Conservation (phyloP, 78 protist species). For the Cyanophora paradoxa region DNA sequence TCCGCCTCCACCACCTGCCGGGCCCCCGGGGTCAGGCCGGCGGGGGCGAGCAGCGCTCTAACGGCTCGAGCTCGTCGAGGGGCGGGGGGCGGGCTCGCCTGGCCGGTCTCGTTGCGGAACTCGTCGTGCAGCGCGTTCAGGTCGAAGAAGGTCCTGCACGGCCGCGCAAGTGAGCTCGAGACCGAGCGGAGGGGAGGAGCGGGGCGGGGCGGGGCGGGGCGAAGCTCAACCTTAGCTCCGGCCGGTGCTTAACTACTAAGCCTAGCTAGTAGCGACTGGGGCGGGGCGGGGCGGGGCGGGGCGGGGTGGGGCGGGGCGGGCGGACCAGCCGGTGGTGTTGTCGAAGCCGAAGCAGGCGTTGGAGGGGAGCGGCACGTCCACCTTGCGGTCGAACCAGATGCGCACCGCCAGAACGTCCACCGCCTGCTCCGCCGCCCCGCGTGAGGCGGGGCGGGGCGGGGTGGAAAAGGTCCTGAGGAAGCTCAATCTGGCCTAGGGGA, state of each 20-base stretch:
- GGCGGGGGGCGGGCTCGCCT: background rate
- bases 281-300: no score
- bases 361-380: no score
- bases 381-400: conserved; percentile 1
- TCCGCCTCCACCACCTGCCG: conserved; percentile 10
- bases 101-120: background rate
- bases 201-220: no score
- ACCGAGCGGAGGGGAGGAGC: no score
- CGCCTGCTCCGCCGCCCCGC: background rate
- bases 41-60: background rate
- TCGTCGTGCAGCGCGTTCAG: background rate
- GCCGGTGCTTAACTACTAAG: no score
- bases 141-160: conserved; percentile 15
- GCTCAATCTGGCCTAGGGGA: background rate
- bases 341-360: no score
- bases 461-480: background rate
- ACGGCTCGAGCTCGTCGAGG: background rate
- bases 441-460: background rate
- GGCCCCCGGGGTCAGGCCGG: background rate
- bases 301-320: no score
- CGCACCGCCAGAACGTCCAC: background rate
- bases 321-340: no score
- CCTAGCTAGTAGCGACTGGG: no score
- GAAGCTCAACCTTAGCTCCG: no score
- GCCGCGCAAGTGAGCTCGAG: conserved; percentile 3